phyloP scores from a whole-genome alignment of 1,139 yeast genomes.

The Candida sanyaensis region DNA sequence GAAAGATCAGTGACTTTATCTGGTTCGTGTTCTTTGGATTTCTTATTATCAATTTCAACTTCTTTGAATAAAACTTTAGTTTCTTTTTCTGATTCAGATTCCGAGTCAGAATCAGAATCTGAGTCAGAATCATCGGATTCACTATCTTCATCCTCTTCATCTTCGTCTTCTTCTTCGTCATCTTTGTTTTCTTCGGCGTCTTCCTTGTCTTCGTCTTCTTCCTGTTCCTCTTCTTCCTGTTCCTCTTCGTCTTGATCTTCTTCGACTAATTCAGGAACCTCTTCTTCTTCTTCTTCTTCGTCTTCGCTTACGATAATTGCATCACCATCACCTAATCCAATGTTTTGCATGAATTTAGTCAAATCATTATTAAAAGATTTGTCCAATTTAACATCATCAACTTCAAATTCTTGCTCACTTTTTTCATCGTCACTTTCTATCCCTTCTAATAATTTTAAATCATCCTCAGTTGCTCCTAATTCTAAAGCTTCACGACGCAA shows the following conservation, averaged over 20 bases:
- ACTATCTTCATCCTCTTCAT: conserved; percentile 20
- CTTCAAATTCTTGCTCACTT: conserved; percentile 63
- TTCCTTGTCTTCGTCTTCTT: conserved; percentile 21
- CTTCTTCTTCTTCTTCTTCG: conserved; percentile 33
- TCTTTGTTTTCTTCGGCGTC: conserved; percentile 16
- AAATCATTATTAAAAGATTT: conserved; percentile 58
- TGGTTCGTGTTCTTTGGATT: conserved; percentile 17
- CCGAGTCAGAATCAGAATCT: not conserved
- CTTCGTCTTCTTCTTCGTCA: conserved; percentile 14
- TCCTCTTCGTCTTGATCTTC: conserved; percentile 30
- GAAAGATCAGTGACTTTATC: conserved; percentile 54
- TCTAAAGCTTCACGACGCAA: conserved; percentile 69
- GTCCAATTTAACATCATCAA: conserved; percentile 41
- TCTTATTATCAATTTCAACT: conserved; percentile 18
- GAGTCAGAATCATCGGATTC: conserved; percentile 14
- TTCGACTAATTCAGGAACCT: conserved; percentile 25
- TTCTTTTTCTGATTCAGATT: conserved; percentile 11
- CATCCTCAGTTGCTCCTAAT: conserved; percentile 71
- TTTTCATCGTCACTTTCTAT: conserved; percentile 48
- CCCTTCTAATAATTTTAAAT: conserved; percentile 53
- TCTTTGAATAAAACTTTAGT: conserved; percentile 20
- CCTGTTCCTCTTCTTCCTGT: conserved; percentile 27
- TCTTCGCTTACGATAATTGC: conserved; percentile 36
- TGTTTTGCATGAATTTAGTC: conserved; percentile 62
- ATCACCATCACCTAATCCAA: conserved; percentile 57